These are phyloP conservation scores for Curvularia sp. DNA, from an alignment of 2,329 filamentous ascomycete species.

Conservation along the genomic window DNA sequence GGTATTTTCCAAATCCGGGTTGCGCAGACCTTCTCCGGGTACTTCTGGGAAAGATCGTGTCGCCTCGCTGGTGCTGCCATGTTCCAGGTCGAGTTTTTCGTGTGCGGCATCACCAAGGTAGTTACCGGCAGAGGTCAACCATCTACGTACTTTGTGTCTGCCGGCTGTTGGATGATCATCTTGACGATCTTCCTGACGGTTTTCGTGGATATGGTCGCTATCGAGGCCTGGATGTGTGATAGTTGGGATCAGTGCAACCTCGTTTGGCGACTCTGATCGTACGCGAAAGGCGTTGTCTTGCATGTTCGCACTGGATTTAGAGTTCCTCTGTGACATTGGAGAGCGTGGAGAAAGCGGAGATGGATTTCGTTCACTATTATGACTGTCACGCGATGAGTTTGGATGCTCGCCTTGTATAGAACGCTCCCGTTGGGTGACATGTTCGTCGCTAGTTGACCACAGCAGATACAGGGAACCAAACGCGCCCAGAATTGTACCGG, in stretches of 20 bases:
- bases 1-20: slow-evolving; percentile 51
- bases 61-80: slow-evolving; percentile 57
- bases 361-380: slow-evolving; percentile 25
- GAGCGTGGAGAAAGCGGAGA: slow-evolving; percentile 11
- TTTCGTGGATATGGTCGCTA: background rate
- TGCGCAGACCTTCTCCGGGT: slow-evolving; percentile 62
- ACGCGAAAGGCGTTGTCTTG: slow-evolving; percentile 18
- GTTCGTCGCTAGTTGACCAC: slow-evolving; percentile 50
- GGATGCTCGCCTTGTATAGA: slow-evolving; percentile 8
- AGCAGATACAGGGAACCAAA: slow-evolving; percentile 65
- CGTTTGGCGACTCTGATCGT: slow-evolving; percentile 25
- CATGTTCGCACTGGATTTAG: background rate
- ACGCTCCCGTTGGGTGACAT: slow-evolving; percentile 25
- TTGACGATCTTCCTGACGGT: slow-evolving; percentile 5
- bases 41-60: slow-evolving; percentile 63
- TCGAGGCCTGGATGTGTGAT: slow-evolving; percentile 26
- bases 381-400: slow-evolving; percentile 26
- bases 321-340: background rate
- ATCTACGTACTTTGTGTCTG: slow-evolving; percentile 41
- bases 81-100: slow-evolving; percentile 54
- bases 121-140: slow-evolving; percentile 55
- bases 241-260: slow-evolving; percentile 20
- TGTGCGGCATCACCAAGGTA: slow-evolving; percentile 59
- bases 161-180: slow-evolving; percentile 23
- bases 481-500: slow-evolving; percentile 64